Conservation (phyloP, 805 yeast genomes). For the Hanseniaspora lachancei region DNA sequence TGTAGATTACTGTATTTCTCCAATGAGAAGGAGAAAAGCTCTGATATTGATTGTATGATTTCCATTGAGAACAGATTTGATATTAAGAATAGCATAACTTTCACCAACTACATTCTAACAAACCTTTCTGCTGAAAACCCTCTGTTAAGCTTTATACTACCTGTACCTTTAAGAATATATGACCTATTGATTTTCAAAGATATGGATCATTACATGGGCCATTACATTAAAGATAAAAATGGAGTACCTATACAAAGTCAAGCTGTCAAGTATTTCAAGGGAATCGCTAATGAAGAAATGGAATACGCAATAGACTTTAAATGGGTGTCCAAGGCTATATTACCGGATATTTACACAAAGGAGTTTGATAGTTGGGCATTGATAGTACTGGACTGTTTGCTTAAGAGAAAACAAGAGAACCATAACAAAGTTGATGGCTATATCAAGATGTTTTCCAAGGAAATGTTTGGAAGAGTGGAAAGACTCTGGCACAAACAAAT, state of each 20-base stretch:
- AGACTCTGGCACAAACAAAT: conserved; percentile 56
- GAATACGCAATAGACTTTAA: conserved; percentile 33
- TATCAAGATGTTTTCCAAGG: conserved; percentile 57
- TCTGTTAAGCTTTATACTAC: conserved; percentile 17
- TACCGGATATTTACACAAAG: conserved; percentile 61
- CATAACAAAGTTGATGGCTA: conserved; percentile 24
- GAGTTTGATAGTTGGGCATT: conserved; percentile 85
- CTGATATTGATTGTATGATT: conserved; percentile 3
- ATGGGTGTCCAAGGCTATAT: conserved; percentile 68
- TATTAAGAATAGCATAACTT: conserved; percentile 7
- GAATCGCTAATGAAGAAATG: conserved; percentile 27
- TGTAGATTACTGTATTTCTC: conserved; percentile 3
- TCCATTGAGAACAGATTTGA: conserved; percentile 12
- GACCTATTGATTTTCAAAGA: conserved; percentile 73
- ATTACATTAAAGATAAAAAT: conserved; percentile 16
- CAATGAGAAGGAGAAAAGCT: background rate
- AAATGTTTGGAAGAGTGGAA: conserved; percentile 51
- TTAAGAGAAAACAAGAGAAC: conserved; percentile 36
- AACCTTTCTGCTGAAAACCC: conserved; percentile 2
- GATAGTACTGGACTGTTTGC: conserved; percentile 57
- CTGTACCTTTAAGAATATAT: conserved; percentile 43
- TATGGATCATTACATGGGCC: conserved; percentile 72
- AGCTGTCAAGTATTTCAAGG: conserved; percentile 31
- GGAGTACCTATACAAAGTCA: conserved; percentile 5
- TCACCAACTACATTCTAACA: conserved; percentile 3